A percentile compares a stretch with the other conserved stretches of the same genome.
Evolutionary conservation across 257 asterid genomes (phyloP).

Genomic region (Penstemon davidsonii): DNA sequence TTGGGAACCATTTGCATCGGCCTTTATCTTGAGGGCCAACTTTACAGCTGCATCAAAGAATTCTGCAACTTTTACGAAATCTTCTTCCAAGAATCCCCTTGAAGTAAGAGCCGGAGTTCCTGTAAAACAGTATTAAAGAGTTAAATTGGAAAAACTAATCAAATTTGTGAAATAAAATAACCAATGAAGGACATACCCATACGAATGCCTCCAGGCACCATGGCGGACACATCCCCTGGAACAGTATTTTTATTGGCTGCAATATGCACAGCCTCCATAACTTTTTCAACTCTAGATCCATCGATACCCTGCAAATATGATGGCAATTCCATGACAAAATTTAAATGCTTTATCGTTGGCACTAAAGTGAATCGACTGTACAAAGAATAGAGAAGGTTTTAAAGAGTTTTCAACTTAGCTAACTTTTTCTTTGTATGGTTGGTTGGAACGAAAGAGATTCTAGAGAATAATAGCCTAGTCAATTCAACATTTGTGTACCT

Average conservation of each 20-base stretch:
- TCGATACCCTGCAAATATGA: conserved; percentile 73
- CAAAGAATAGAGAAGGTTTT: not conserved
- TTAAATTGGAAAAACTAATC: not conserved
- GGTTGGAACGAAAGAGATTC: conserved; percentile 6
- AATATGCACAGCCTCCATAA: conserved; percentile 86
- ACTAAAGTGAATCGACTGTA: not conserved
- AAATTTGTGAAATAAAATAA: not conserved
- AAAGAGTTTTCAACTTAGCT: not conserved
- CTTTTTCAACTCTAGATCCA: conserved; percentile 97
- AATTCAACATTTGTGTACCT: conserved; percentile 43
- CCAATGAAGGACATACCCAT: conserved; percentile 62
- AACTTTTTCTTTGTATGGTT: conserved; percentile 4
- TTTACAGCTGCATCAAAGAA: conserved; percentile 84
- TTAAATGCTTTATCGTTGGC: conserved; percentile 14
- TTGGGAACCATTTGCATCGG: conserved; percentile 66
- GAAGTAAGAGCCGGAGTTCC: conserved; percentile 98
- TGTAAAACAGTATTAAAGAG: conserved; percentile 27
- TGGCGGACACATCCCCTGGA: conserved; percentile 98
- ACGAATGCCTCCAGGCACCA: conserved; percentile 99
- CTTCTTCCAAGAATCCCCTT: conserved; percentile 78
- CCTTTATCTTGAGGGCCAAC: conserved; percentile 81
- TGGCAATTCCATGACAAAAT: not conserved
- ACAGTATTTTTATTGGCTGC: conserved; percentile 98
- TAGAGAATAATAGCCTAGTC: not conserved
- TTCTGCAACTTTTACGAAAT: conserved; percentile 86